phyloP scores from a whole-genome alignment of 768 basidiomycete genomes.

The Favolaschia claudopus region DNA sequence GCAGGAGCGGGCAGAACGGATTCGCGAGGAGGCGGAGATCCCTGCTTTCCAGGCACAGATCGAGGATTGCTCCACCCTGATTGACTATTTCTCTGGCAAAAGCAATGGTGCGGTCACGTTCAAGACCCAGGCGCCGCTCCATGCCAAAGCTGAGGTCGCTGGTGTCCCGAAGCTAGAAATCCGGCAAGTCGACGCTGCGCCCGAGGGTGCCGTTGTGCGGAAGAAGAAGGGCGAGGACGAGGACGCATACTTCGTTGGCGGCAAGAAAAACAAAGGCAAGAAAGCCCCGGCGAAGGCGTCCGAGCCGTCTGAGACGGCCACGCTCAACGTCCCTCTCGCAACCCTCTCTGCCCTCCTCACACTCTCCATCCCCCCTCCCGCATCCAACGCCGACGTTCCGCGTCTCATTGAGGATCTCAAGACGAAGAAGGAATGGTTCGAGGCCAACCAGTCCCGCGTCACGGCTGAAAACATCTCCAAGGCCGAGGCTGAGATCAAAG shows the following conservation, averaged over 20 bases:
- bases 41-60: conserved; percentile 94
- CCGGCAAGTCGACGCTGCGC: conserved; percentile 78
- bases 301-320: conserved; percentile 42
- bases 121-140: conserved; percentile 49
- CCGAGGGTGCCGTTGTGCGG: conserved; percentile 73
- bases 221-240: conserved; percentile 96
- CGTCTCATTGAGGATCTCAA: conserved; percentile 90
- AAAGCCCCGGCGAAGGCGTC: conserved; percentile 55
- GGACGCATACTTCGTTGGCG: conserved; percentile 79
- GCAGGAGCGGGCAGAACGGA: conserved; percentile 76
- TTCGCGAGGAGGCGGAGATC: conserved; percentile 88
- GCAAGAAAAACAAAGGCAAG: conserved; percentile 74
- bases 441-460: conserved; percentile 86
- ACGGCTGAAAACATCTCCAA: conserved; percentile 83
- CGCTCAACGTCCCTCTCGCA: conserved; percentile 81
- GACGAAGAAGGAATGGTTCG: conserved; percentile 94
- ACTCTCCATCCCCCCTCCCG: conserved; percentile 91
- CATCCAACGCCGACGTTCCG: conserved; percentile 75
- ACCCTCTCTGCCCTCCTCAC: conserved; percentile 87
- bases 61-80: conserved; percentile 94
- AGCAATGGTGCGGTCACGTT: conserved; percentile 51
- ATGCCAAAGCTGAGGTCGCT: conserved; percentile 53
- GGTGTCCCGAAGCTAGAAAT: conserved; percentile 85
- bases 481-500: conserved; percentile 78
- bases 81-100: conserved; percentile 84